Evolutionary conservation across 2,329 filamentous ascomycete genomes (phyloP).

Genomic region (Cladorrhinum sp.): DNA sequence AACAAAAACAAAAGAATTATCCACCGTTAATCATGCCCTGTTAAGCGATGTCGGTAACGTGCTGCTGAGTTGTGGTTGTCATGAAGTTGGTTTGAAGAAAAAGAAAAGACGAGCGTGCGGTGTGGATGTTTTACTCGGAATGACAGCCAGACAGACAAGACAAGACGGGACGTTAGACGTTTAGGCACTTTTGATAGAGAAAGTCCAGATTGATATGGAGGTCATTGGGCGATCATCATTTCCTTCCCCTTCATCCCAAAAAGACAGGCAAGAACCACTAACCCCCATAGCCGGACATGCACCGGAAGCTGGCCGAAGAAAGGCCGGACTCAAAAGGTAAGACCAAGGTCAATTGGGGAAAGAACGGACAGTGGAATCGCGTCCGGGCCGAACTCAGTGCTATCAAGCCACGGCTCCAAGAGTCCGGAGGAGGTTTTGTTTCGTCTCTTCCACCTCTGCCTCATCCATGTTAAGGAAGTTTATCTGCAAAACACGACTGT

Average conservation of each 20-base stretch:
- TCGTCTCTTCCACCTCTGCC: constrained; percentile 54
- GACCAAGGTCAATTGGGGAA: constrained; percentile 2
- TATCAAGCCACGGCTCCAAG: constrained; percentile 34
- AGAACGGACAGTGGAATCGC: neutral
- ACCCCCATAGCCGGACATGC: neutral
- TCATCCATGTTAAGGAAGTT: constrained; percentile 65
- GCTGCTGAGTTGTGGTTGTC: neutral
- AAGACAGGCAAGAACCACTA: neutral
- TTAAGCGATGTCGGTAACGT: constrained; percentile 14
- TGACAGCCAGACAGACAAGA: neutral
- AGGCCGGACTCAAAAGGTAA: neutral
- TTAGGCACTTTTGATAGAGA: neutral
- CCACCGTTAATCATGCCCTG: constrained; percentile 18
- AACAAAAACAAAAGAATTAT: constrained; percentile 1
- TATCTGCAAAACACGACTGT: constrained; percentile 45
- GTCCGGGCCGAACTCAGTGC: neutral
- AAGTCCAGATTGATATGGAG: neutral
- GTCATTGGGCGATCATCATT: neutral
- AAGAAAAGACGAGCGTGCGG: neutral
- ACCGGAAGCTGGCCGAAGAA: neutral
- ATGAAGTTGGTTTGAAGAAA: neutral
- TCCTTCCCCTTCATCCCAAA: neutral
- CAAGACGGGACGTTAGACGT: neutral
- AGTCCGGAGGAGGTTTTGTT: constrained; percentile 56
- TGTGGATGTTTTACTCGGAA: neutral